Percentiles rank a stretch among this genome's conserved stretches.
Conservation (phyloP, 2,329 filamentous ascomycete genomes). For the Penicillium aurantiogriseum region DNA sequence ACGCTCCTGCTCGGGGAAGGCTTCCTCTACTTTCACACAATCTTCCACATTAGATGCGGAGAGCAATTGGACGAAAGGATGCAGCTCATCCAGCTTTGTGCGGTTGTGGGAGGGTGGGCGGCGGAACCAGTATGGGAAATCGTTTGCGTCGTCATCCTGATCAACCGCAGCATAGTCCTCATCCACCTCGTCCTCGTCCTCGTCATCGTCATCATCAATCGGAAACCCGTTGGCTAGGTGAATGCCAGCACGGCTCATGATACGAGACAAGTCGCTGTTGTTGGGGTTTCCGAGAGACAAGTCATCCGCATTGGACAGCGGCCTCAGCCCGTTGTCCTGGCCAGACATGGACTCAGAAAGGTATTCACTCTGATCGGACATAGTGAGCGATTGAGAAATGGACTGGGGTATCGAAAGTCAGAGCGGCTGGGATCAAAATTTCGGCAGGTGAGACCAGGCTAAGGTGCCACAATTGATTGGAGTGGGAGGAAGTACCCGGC, state of each 20-base stretch:
- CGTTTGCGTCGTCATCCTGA: constrained; percentile 42
- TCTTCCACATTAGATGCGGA: constrained; percentile 53
- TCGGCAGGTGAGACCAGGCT: constrained; percentile 6
- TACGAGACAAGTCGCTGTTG: constrained; percentile 30
- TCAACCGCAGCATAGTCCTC: constrained; percentile 45
- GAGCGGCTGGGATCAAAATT: constrained; percentile 3
- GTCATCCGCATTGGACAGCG: constrained; percentile 33
- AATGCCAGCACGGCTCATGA: constrained; percentile 29
- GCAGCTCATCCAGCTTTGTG: constrained; percentile 56
- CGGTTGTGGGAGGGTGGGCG: constrained; percentile 39
- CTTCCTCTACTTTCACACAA: constrained; percentile 58
- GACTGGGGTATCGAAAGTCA: not conserved
- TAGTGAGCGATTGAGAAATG: constrained; percentile 12
- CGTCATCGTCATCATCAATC: constrained; percentile 31
- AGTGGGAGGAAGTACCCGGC: constrained; percentile 15
- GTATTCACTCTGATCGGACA: constrained; percentile 33
- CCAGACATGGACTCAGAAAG: constrained; percentile 31
- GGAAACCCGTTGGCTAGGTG: constrained; percentile 33
- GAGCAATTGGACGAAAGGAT: constrained; percentile 72
- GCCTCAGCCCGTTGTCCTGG: constrained; percentile 27
- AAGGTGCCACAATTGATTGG: constrained; percentile 11
- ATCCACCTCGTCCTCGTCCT: constrained; percentile 37
- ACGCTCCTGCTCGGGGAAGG: constrained; percentile 59
- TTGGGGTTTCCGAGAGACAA: constrained; percentile 27
- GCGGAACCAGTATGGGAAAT: constrained; percentile 44